Base-by-base conservation (phyloP, 2,329 filamentous ascomycete genomes). In the Epichloe typhina region DNA sequence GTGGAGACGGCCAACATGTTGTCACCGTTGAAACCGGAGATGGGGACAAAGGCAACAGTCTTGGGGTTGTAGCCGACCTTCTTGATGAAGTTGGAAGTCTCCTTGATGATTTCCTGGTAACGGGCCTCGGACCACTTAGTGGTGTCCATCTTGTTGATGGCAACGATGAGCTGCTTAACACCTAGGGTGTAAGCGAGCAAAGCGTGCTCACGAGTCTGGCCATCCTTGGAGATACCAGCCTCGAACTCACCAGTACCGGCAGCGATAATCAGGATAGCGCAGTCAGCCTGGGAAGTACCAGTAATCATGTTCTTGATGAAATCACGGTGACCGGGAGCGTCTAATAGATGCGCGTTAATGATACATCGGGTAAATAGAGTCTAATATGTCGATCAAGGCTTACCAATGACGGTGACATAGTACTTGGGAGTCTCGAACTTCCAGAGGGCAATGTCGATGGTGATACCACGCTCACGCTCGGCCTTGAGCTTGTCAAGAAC, bases 301-400 rank as follows among this genome's bases (percentile, higher is more conserved):
- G 93, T 97, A 76, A 98, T 98, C 93, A 98, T 98, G 90, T 97
- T 98, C 91, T 98, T 98, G 88, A 98, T 97, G 84, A 97, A 98
- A 73, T 98, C 93, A 93, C 93, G 91, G 79, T 98, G 93, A 78
- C 93, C 93, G 69, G 93, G 93, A 74, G 93, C 93, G 71, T 98
- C 88, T 86, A 62, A 9, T 15, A 1, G 0, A 5, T 36, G 31
- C 8, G 12, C n/a, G 9, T 12, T 2, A 17, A 33, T 2, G 39
- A 21, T n/a, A 19, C 26, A 6, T 1, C 17, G 5, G 9, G 4
- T 36, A 8, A 5, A 0, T 5, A 15, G 4, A 23, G 12, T 33
- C 23, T 7, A 21, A 17, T 9, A 1, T 26, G 11, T 6, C 17
- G 31, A 17, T 6, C 12, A 35, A n/a, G 8, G 42, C 47, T 50